Conservation (phyloP, 805 yeast genomes). For the Candida ortonii region DNA sequence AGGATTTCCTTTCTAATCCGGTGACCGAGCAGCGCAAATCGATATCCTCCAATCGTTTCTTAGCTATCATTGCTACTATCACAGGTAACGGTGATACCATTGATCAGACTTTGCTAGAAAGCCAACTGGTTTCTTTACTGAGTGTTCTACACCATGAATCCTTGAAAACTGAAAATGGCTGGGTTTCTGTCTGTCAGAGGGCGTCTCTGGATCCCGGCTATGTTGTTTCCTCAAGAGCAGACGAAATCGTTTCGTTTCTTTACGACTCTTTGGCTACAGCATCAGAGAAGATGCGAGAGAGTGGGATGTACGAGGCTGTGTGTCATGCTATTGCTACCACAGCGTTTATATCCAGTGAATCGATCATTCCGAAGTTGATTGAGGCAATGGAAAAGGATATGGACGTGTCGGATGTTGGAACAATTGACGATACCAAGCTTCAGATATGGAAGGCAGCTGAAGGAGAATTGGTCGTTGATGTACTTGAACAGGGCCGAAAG, state of each 20-base stretch:
- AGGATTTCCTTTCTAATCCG: slow-evolving; percentile 24
- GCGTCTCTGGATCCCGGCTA: slow-evolving; percentile 63
- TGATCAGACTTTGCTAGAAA: slow-evolving; percentile 26
- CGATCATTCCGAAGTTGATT: slow-evolving; percentile 50
- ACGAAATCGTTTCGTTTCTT: slow-evolving; percentile 25
- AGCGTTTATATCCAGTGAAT: slow-evolving; percentile 59
- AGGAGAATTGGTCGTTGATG: slow-evolving; percentile 67
- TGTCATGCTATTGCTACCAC: slow-evolving; percentile 45
- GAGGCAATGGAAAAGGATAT: slow-evolving; percentile 44
- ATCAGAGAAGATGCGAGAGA: slow-evolving; percentile 29
- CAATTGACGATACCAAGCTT: slow-evolving; percentile 48
- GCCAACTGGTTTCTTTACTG: slow-evolving; percentile 39
- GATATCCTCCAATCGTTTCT: slow-evolving; percentile 25
- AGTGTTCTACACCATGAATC: slow-evolving; percentile 43
- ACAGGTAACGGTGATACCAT: slow-evolving; percentile 28
- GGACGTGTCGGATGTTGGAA: slow-evolving; percentile 31
- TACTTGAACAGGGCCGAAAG: slow-evolving; percentile 45
- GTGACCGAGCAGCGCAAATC: slow-evolving; percentile 21
- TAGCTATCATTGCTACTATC: slow-evolving; percentile 38
- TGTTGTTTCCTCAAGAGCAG: slow-evolving; percentile 37
- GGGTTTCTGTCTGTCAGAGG: slow-evolving; percentile 74
- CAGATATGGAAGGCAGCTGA: slow-evolving; percentile 67
- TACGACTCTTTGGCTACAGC: slow-evolving; percentile 14
- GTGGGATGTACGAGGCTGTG: slow-evolving; percentile 51
- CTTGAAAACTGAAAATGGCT: slow-evolving; percentile 45